Conservation (phyloP, 805 yeast genomes). For the Candida caryicola region DNA sequence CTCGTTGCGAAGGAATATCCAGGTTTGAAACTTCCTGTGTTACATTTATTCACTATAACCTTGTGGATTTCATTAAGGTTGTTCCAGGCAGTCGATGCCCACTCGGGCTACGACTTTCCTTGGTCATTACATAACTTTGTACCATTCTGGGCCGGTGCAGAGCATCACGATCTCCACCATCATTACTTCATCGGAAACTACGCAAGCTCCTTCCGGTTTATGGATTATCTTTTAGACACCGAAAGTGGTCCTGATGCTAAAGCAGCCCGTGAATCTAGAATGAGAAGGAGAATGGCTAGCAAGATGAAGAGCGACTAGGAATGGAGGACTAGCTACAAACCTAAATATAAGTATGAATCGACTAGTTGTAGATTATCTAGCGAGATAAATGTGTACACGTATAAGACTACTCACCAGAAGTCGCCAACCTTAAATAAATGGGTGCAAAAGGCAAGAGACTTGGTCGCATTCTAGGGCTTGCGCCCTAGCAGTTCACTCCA, state of each 20-base stretch:
- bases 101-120: constrained; percentile 62
- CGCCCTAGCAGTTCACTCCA: no score
- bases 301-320: constrained; percentile 15
- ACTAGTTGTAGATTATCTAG: no score
- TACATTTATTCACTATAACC: constrained; percentile 54
- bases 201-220: constrained; percentile 58
- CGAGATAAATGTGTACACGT: no score
- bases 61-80: constrained; percentile 52
- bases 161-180: constrained; percentile 60
- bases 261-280: constrained; percentile 43
- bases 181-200: constrained; percentile 59
- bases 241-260: constrained; percentile 58
- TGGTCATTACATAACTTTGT: constrained; percentile 54
- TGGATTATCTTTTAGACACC: constrained; percentile 51
- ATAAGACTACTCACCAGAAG: no score
- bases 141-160: constrained; percentile 69
- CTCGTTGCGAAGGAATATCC: constrained; percentile 36
- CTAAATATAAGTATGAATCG: no score
- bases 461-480: no score
- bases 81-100: constrained; percentile 60
- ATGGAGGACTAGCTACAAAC: no score
- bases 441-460: no score
- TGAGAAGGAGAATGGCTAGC: constrained; percentile 41
- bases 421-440: no score
- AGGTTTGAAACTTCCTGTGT: constrained; percentile 21